Evolutionary conservation across 257 asterid genomes (phyloP), one percentile per base, ranked within the genome.

Genomic region (Solanum dulcamara): DNA sequence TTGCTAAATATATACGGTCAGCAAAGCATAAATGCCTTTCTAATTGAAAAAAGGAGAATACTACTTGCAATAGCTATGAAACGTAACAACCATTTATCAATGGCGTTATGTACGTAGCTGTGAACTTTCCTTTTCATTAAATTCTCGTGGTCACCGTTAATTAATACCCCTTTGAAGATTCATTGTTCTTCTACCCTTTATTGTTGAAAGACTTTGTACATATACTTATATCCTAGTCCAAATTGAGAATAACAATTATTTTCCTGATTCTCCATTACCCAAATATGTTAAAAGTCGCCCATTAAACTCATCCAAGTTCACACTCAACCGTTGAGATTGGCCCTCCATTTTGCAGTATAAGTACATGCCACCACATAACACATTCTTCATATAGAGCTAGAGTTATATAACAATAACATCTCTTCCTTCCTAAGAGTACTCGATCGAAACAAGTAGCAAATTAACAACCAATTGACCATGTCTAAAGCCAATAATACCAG

Each of bases 401-500:
- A 15, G 44, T 18, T 68, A 67, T 20, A 67, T 32, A 0, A 28
- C 26, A 28, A 30, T 30, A 68, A 33, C 28, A n/a, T n/a, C n/a
- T n/a, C n/a, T n/a, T n/a, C n/a, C n/a, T n/a, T n/a, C n/a, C n/a
- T n/a, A n/a, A n/a, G n/a, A n/a, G n/a, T n/a, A n/a, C n/a, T n/a
- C n/a, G n/a, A n/a, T 57, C 6, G 1, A 57, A 57, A 4, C 66
- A 57, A n/a, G 66, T 22, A 55, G 3, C 9, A 20, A n/a, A 59
- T 59, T 59, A 59, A 30, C 40, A 32, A 12, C 18, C 13, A 24
- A 7, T 28, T 83, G 7, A 90, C 4, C 30, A 92, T 94, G 96
- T 66, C 97, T 64, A 92, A 86, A 81, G 64, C 89, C 82, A 84
- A 87, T 26, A 84, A 87, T 26, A 66, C 93, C 60, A 42, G 59